Percentiles rank a stretch among this genome's conserved stretches.
phyloP scores from a whole-genome alignment of 345 rosid genomes.

The Carallia pectinifolia region DNA sequence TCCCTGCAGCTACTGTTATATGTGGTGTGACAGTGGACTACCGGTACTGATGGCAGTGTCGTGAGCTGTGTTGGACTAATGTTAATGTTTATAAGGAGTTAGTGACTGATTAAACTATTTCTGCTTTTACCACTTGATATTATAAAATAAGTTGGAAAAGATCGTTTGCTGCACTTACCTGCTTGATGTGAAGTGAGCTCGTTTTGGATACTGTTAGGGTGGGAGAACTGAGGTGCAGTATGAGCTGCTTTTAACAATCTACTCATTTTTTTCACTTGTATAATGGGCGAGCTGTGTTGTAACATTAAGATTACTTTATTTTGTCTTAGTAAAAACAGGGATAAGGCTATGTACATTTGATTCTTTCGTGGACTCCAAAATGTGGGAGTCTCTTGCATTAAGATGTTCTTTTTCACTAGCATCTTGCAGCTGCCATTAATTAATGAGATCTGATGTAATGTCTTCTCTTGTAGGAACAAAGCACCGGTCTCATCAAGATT shows the following conservation, averaged over 20 bases:
- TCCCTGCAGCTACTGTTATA: too few relatives aligned
- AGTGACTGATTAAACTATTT: not conserved
- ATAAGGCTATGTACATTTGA: too few relatives aligned
- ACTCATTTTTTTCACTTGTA: not conserved
- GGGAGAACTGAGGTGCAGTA: too few relatives aligned
- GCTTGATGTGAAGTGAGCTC: not conserved
- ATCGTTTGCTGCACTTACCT: not conserved
- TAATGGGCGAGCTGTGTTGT: not conserved
- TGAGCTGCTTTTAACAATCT: not conserved
- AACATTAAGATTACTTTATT: too few relatives aligned
- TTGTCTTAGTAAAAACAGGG: too few relatives aligned
- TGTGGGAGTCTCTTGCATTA: not conserved
- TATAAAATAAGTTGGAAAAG: not conserved
- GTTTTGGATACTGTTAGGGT: not conserved
- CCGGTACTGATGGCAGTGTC: too few relatives aligned
- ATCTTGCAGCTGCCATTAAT: not conserved
- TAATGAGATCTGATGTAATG: constrained; percentile 8
- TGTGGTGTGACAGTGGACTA: too few relatives aligned
- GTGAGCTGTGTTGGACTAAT: too few relatives aligned
- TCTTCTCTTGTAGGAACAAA: constrained; percentile 52
- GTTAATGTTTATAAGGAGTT: too few relatives aligned
- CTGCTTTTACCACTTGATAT: not conserved
- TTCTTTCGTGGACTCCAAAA: not conserved
- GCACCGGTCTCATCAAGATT: constrained; percentile 95
- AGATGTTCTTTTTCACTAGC: not conserved